Conservation (phyloP, 176 grass and related monocot species). For the Aegilops umbellulata region DNA sequence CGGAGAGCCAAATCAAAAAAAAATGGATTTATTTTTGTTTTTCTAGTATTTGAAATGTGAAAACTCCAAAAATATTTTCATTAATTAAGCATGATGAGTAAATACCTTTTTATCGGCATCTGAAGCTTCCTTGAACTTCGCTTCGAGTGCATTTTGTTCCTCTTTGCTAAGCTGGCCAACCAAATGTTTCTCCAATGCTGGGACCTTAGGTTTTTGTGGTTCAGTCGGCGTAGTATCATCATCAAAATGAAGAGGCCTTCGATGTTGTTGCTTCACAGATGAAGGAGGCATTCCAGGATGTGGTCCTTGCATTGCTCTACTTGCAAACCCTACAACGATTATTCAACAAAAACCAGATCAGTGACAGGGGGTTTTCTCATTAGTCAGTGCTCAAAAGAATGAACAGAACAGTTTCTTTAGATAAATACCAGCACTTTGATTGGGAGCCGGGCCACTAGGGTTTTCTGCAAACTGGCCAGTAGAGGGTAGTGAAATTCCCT, state of each 20-base stretch:
- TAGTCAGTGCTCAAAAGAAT: conserved; percentile 1
- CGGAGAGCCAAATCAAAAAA: background rate
- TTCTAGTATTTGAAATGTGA: conserved; percentile 6
- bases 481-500: conserved; percentile 79
- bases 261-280: conserved; percentile 63
- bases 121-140: conserved; percentile 91
- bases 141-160: conserved; percentile 64
- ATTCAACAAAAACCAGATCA: conserved; percentile 33
- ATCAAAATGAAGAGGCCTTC: conserved; percentile 55
- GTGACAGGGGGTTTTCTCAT: background rate
- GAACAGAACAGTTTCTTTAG: conserved; percentile 18
- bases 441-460: conserved; percentile 39
- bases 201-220: conserved; percentile 82
- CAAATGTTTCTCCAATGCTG: conserved; percentile 83
- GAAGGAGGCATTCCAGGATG: conserved; percentile 53
- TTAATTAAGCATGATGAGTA: background rate
- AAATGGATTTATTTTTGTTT: conserved; percentile 4
- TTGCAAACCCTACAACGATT: conserved; percentile 54
- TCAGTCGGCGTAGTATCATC: conserved; percentile 46
- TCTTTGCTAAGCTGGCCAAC: conserved; percentile 96
- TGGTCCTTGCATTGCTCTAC: conserved; percentile 53
- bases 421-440: conserved; percentile 69
- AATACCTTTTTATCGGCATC: conserved; percentile 91
- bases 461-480: conserved; percentile 76
- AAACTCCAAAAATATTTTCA: background rate